Conservation (phyloP, 1,139 yeast genomes). For the Magnusiomyces paraingens region DNA sequence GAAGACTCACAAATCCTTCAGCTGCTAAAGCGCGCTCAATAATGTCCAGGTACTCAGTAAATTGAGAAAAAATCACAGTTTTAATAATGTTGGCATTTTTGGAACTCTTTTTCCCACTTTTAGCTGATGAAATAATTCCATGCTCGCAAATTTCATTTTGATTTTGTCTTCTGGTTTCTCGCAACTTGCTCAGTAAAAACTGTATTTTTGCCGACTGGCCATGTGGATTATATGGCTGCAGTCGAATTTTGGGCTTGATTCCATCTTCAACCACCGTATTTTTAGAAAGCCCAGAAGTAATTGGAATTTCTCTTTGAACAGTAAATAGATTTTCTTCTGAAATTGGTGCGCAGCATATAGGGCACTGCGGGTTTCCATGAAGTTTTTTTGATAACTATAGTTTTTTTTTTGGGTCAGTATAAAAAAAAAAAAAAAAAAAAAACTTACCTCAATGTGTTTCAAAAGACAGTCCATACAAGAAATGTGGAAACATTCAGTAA, state of each 20-base stretch:
- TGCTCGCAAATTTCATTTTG: background rate
- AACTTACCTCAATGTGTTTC: conserved; percentile 46
- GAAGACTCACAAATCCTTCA: conserved; percentile 46
- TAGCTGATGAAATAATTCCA: background rate
- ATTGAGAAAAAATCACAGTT: conserved; percentile 86
- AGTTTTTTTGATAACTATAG: conserved; percentile 21
- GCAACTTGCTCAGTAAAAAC: conserved; percentile 58
- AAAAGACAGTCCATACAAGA: conserved; percentile 71
- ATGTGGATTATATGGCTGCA: conserved; percentile 14
- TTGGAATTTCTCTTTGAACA: conserved; percentile 19
- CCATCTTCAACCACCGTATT: background rate
- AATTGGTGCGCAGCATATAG: conserved; percentile 34
- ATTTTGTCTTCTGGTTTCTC: conserved; percentile 31
- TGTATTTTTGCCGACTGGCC: conserved; percentile 61
- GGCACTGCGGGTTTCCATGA: conserved; percentile 33
- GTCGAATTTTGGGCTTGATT: conserved; percentile 4
- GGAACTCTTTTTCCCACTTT: background rate
- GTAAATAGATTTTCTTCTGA: conserved; percentile 26
- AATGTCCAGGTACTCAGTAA: conserved; percentile 74
- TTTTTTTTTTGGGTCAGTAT: background rate
- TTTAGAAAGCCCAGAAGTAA: too few relatives aligned
- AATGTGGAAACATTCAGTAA: conserved; percentile 77
- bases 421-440: background rate
- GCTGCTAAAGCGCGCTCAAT: conserved; percentile 54
- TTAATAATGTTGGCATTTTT: conserved; percentile 42